These are phyloP conservation scores for Phytomonas francai DNA, from an alignment of 208 protist species.

Conservation along the genomic window DNA sequence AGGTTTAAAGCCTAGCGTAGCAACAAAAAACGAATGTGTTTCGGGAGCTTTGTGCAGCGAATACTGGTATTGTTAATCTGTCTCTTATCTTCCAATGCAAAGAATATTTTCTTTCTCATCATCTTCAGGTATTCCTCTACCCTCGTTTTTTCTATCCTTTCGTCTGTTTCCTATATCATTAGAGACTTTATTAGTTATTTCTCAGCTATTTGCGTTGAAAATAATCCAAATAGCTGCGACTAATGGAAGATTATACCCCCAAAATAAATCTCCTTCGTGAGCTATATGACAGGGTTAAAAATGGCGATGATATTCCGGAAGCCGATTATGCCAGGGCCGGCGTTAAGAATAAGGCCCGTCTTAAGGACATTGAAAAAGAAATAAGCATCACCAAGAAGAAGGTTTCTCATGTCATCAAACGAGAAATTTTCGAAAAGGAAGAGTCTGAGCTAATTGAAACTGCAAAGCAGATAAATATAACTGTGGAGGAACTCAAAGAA, in stretches of 20 bases:
- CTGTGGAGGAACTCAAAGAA: slow-evolving; percentile 51
- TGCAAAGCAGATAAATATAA: slow-evolving; percentile 45
- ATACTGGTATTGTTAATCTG: background rate
- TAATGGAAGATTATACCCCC: slow-evolving; percentile 21
- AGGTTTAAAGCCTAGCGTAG: background rate
- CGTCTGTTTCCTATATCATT: background rate
- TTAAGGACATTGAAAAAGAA: slow-evolving; percentile 91
- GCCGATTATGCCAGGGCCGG: slow-evolving; percentile 40
- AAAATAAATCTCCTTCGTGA: slow-evolving; percentile 51
- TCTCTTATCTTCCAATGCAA: background rate
- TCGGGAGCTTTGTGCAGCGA: background rate
- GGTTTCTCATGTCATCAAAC: slow-evolving; percentile 56
- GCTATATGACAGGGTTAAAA: slow-evolving; percentile 51
- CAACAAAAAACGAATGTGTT: slow-evolving; percentile 3
- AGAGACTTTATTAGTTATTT: background rate
- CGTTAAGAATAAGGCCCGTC: slow-evolving; percentile 61
- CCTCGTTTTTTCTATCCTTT: background rate
- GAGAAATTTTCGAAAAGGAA: slow-evolving; percentile 40
- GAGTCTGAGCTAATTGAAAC: slow-evolving; percentile 49
- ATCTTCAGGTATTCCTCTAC: background rate
- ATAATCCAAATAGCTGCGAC: background rate
- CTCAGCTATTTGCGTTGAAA: background rate
- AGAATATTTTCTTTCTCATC: slow-evolving; percentile 1
- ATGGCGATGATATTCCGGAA: slow-evolving; percentile 49
- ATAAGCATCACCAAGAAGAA: slow-evolving; percentile 61